Evolutionary conservation across 768 basidiomycete genomes (phyloP).

Genomic region (Leccinum variicolor): DNA sequence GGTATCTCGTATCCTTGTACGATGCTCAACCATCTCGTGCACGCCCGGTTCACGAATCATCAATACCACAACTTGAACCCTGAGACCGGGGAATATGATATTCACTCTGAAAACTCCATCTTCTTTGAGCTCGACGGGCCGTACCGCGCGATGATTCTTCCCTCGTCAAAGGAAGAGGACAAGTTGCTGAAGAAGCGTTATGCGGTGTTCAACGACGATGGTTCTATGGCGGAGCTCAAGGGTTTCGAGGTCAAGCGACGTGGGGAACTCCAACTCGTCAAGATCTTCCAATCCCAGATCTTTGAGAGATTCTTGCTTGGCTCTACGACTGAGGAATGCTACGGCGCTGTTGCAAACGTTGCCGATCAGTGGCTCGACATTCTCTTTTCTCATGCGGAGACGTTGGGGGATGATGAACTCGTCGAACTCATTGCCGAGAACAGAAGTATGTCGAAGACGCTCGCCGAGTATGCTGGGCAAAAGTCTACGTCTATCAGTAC

Average conservation of each 20-base stretch:
- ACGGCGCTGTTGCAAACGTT: conserved; percentile 87
- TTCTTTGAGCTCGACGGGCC: conserved; percentile 99
- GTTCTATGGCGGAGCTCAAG: conserved; percentile 95
- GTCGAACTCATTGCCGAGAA: conserved; percentile 99
- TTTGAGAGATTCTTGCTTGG: conserved; percentile 98
- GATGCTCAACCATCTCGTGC: conserved; percentile 98
- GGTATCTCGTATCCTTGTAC: conserved; percentile 96
- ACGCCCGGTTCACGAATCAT: conserved; percentile 94
- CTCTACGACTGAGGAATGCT: conserved; percentile 91
- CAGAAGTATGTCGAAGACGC: conserved; percentile 93
- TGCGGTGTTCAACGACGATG: conserved; percentile 98
- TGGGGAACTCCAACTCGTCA: conserved; percentile 97
- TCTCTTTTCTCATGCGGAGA: conserved; percentile 82
- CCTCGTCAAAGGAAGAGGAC: conserved; percentile 98
- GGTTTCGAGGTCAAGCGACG: conserved; percentile 99
- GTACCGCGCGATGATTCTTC: conserved; percentile 98
- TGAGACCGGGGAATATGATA: conserved; percentile 76
- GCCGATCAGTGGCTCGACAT: conserved; percentile 98
- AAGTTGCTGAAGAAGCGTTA: conserved; percentile 98
- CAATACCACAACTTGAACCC: conserved; percentile 94
- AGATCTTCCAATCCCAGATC: conserved; percentile 97
- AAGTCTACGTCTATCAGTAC: conserved; percentile 99
- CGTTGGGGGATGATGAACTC: conserved; percentile 84
- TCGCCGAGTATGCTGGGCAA: conserved; percentile 93
- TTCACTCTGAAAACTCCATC: conserved; percentile 96